Percentiles rank a stretch among this genome's conserved stretches.
These are phyloP conservation scores for Leucoagaricus sp. DNA, from an alignment of 1,284 basidiomycete genomes.

Conservation along the genomic window DNA sequence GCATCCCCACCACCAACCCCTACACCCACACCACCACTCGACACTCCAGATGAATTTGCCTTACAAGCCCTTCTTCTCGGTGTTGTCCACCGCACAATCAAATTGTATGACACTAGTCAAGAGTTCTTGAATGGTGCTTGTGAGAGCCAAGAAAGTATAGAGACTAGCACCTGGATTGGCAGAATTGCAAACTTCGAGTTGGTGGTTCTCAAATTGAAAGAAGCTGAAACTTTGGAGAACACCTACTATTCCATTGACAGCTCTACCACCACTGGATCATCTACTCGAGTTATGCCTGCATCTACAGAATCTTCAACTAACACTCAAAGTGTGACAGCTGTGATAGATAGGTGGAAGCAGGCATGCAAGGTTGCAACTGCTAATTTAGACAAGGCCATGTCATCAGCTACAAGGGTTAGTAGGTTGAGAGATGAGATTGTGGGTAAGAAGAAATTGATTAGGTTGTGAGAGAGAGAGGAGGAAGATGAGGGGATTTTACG, in stretches of 20 bases:
- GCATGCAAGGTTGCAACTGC: conserved; percentile 48
- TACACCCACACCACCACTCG: conserved; percentile 40
- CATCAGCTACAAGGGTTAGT: conserved; percentile 54
- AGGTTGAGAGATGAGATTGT: conserved; percentile 73
- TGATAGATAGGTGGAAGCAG: conserved; percentile 42
- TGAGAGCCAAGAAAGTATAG: conserved; percentile 37
- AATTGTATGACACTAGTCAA: conserved; percentile 45
- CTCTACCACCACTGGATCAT: neutral
- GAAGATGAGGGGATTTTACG: too few relatives aligned
- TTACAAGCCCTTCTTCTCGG: conserved; percentile 69
- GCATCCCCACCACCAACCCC: conserved; percentile 2
- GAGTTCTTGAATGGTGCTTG: conserved; percentile 53
- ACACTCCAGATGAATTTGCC: conserved; percentile 69
- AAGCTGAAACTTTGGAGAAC: conserved; percentile 38
- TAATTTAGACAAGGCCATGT: conserved; percentile 54
- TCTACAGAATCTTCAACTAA: neutral
- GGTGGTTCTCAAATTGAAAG: conserved; percentile 64
- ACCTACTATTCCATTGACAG: neutral
- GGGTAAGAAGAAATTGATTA: conserved; percentile 50
- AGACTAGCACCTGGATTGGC: conserved; percentile 64
- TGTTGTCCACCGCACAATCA: conserved; percentile 59
- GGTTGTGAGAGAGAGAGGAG: too few relatives aligned
- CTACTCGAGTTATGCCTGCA: neutral
- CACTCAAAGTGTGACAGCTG: too few relatives aligned
- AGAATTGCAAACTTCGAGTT: conserved; percentile 69